These are phyloP conservation scores for Pseudodiploospora longispora DNA, from an alignment of 2,329 filamentous ascomycete genomes.

Conservation along the genomic window DNA sequence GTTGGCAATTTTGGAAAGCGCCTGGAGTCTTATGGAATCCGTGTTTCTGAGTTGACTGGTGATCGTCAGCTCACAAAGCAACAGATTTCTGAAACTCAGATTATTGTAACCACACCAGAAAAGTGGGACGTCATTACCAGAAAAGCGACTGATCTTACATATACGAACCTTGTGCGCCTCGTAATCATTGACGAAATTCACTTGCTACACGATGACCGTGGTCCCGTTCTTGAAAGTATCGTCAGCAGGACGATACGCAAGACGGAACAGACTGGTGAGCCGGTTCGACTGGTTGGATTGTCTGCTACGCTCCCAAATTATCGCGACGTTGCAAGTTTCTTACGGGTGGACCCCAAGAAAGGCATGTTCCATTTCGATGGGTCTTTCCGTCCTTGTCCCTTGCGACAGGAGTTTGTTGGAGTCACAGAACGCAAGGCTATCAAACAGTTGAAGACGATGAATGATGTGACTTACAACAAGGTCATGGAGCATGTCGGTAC, in stretches of 20 bases:
- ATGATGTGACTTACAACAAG: conserved; percentile 96
- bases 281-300: conserved; percentile 82
- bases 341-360: conserved; percentile 77
- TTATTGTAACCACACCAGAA: conserved; percentile 96
- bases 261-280: conserved; percentile 88
- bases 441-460: conserved; percentile 98
- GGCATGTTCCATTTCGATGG: conserved; percentile 96
- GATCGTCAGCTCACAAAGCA: conserved; percentile 97
- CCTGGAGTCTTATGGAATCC: conserved; percentile 82
- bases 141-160: conserved; percentile 93
- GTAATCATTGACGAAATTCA: conserved; percentile 98
- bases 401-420: conserved; percentile 95
- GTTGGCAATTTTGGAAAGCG: conserved; percentile 95
- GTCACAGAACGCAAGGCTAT: conserved; percentile 97
- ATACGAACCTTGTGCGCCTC: conserved; percentile 92
- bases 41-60: conserved; percentile 90
- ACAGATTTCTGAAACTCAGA: conserved; percentile 94
- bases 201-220: conserved; percentile 92
- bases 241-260: conserved; percentile 89
- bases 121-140: conserved; percentile 99
- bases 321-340: conserved; percentile 87
- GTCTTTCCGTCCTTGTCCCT: conserved; percentile 83
- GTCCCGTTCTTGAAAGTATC: conserved; percentile 93
- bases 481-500: conserved; percentile 92
- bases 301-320: conserved; percentile 97